A percentile compares a stretch with the other conserved stretches of the same genome.
These are phyloP conservation scores for Prunus dulcis DNA, from an alignment of 306 rosid species.

Conservation along the genomic window DNA sequence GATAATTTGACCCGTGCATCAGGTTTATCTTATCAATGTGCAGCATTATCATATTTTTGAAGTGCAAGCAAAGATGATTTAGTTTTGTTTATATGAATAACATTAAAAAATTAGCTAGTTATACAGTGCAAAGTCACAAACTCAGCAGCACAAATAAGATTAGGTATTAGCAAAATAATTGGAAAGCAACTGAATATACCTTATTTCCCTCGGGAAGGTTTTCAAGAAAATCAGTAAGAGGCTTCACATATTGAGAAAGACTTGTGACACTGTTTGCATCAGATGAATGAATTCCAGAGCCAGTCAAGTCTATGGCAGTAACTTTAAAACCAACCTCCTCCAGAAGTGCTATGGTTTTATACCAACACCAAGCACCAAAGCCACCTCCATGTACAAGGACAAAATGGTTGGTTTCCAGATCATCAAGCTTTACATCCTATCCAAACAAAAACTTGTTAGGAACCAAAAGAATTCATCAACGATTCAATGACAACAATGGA, in stretches of 20 bases:
- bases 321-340: constrained; percentile 89
- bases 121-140: not conserved
- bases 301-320: constrained; percentile 84
- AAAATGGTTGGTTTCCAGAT: constrained; percentile 79
- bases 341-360: constrained; percentile 91
- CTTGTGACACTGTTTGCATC: constrained; percentile 69
- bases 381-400: constrained; percentile 99
- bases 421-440: constrained; percentile 76
- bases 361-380: constrained; percentile 99
- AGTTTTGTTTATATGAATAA: not conserved
- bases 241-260: constrained; percentile 81
- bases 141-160: not conserved
- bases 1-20: not conserved
- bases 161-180: not conserved
- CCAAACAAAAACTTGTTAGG: constrained; percentile 19
- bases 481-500: not conserved
- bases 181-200: constrained; percentile 39
- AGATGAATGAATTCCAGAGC: constrained; percentile 82
- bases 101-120: not conserved
- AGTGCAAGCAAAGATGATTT: not conserved
- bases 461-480: constrained; percentile 14
- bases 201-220: constrained; percentile 73
- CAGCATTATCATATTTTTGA: too few species aligned
- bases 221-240: constrained; percentile 72
- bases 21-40: not conserved